Conservation (phyloP, 2,329 filamentous ascomycete species). For the Aspergillus glaucus region DNA sequence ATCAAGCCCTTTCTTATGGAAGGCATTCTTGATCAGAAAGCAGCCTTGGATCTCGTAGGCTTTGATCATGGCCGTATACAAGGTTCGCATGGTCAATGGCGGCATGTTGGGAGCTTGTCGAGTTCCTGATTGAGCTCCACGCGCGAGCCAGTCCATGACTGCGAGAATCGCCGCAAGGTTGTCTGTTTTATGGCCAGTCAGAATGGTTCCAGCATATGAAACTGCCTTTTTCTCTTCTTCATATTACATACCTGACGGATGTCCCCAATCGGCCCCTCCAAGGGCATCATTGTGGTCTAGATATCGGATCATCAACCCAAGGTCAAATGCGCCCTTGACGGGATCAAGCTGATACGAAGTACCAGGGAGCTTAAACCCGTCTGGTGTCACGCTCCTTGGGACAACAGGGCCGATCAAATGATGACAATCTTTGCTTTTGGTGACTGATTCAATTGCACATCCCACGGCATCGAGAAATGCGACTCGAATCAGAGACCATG, state of each 20-base stretch:
- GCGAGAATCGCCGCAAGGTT: background rate
- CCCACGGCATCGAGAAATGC: background rate
- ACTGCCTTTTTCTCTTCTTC: background rate
- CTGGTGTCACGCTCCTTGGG: constrained; percentile 7
- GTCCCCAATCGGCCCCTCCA: constrained; percentile 32
- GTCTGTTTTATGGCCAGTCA: background rate
- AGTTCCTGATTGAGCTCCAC: too few relatives aligned
- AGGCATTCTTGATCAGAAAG: constrained; percentile 24
- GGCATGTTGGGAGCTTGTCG: background rate
- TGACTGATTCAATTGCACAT: background rate
- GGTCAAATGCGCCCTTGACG: constrained; percentile 30
- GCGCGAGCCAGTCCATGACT: background rate
- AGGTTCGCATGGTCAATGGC: constrained; percentile 17
- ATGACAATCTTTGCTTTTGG: background rate
- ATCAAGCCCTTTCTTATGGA: constrained; percentile 28
- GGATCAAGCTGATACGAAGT: constrained; percentile 26
- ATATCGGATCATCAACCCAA: constrained; percentile 29
- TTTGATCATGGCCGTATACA: constrained; percentile 25
- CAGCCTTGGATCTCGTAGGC: constrained; percentile 32
- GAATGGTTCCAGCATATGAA: constrained; percentile 17
- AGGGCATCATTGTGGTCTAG: constrained; percentile 34
- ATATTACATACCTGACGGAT: constrained; percentile 22
- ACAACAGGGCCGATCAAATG: background rate
- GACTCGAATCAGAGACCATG: too few relatives aligned
- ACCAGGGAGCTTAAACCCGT: constrained; percentile 29